Percentiles rank a stretch among this genome's conserved stretches.
Evolutionary conservation across 2,329 filamentous ascomycete species (phyloP).

Genomic region (Aspergillus flavus): DNA sequence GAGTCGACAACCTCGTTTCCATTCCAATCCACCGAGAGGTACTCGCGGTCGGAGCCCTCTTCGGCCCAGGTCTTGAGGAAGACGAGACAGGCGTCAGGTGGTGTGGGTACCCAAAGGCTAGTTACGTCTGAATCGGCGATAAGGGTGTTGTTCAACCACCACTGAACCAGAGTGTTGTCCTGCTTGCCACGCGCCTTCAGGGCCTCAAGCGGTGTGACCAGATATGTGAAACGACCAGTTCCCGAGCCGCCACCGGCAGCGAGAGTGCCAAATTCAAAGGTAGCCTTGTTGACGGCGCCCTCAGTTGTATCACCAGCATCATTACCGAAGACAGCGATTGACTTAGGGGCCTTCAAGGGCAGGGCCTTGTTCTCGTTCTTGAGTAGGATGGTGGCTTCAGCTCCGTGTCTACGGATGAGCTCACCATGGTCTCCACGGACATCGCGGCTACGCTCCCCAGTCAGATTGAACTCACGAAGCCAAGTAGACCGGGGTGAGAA

Average conservation of each 20-base stretch:
- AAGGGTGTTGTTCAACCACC: conserved; percentile 29
- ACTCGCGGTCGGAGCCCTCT: conserved; percentile 70
- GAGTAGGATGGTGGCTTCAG: conserved; percentile 4
- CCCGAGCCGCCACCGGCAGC: conserved; percentile 11
- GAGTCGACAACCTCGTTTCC: conserved; percentile 84
- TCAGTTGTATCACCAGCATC: conserved; percentile 43
- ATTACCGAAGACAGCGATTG: conserved; percentile 54
- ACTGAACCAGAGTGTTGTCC: not conserved
- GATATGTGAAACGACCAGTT: conserved; percentile 1
- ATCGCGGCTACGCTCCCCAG: conserved; percentile 45
- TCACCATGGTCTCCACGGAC: conserved; percentile 70
- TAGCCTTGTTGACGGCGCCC: not conserved
- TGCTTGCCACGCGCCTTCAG: not conserved
- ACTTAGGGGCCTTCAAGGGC: conserved; percentile 50
- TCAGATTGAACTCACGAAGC: conserved; percentile 34
- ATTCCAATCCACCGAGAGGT: conserved; percentile 69
- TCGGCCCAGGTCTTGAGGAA: conserved; percentile 81
- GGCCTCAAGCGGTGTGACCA: not conserved
- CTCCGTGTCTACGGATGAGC: conserved; percentile 64
- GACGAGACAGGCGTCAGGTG: conserved; percentile 62
- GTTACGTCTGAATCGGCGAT: conserved; percentile 11
- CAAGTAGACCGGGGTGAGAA: conserved; percentile 29
- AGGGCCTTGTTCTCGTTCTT: conserved; percentile 43
- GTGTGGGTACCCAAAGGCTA: conserved; percentile 32
- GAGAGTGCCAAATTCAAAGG: conserved; percentile 12